Evolutionary conservation across 345 rosid genomes (phyloP), one percentile per base, ranked within the genome.

Genomic region (Microthlaspi erraticum): DNA sequence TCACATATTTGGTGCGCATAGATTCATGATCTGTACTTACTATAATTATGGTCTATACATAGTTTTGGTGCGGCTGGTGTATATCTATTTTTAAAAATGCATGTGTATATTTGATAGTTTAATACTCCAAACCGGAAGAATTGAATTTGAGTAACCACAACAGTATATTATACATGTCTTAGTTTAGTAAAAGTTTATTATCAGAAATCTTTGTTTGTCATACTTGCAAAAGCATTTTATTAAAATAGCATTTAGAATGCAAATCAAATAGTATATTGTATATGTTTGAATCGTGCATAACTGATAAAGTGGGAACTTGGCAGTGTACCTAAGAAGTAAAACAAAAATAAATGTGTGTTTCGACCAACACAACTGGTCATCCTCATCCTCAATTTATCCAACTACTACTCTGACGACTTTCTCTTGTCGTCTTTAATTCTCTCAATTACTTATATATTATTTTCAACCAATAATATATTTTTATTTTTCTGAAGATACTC

Each of bases 351-450:
- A 69, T 58, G 37, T 43, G 33, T 17, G n/a, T 65, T 44, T 44
- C 72, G 18, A 55, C 49, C 49, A 42, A 32, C 4, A 26, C 39
- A 52, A 67, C 53, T 68, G 41, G 73, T 57, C 65, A 58, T 69
- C 37, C 73, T 69, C 65, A 58, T 69, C 37, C 73, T 69, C 65
- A 46, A 46, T 58, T 69, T 20, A 44, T 11, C 65, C 73, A 70
- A 59, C 74, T 48, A 59, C 50, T 70, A 10, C 57, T 70, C 74
- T 70, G 74, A 70, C 66, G 14, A 36, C 14, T 48, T 57, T 58
- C 9, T 58, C 66, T 34, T 37, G 18, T 39, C 49, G 34, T 69
- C 18, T 70, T 48, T 59, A 59, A 16, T 7, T 37, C 13, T 69
- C 49, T 46, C 58, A 1, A 8, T 14, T 36, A 12, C 65, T 17